Conservation (phyloP, 139 green algal genomes). For the Choricystis sp. region DNA sequence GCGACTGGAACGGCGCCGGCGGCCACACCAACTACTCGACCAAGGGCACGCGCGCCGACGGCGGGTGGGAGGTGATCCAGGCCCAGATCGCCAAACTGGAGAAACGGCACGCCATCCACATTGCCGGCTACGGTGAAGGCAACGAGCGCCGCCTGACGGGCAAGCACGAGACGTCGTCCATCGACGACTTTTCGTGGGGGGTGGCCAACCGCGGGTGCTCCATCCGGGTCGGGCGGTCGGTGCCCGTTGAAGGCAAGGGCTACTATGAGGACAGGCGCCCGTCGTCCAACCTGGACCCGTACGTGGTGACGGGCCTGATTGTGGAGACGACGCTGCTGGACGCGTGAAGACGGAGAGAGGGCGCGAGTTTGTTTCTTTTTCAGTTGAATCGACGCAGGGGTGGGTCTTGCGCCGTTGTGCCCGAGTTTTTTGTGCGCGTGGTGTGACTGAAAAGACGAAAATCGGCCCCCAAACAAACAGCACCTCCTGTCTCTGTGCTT, state of each 20-base stretch:
- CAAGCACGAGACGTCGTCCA: slow-evolving; percentile 82
- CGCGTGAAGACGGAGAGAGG: not conserved
- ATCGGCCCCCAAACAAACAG: not conserved
- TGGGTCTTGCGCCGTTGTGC: not conserved
- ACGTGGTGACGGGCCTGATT: slow-evolving; percentile 1
- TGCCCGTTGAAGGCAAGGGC: slow-evolving; percentile 53
- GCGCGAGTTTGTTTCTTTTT: not conserved
- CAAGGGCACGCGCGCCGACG: slow-evolving; percentile 55
- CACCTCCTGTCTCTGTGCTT: no score
- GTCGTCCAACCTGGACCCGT: slow-evolving; percentile 68
- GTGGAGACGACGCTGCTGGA: slow-evolving; percentile 11
- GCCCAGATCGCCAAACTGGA: slow-evolving; percentile 62
- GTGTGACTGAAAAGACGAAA: not conserved
- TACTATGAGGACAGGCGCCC: slow-evolving; percentile 79
- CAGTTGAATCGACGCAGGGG: not conserved
- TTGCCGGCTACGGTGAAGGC: slow-evolving; percentile 62
- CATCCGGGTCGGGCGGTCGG: slow-evolving; percentile 76
- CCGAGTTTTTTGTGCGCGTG: not conserved
- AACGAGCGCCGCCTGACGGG: slow-evolving; percentile 78
- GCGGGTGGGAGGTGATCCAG: slow-evolving; percentile 67
- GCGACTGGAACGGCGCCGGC: slow-evolving; percentile 73
- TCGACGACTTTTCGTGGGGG: slow-evolving; percentile 66
- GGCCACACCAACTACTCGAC: slow-evolving; percentile 89
- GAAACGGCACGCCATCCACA: slow-evolving; percentile 76
- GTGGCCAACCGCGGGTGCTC: slow-evolving; percentile 70